phyloP scores from a whole-genome alignment of 2,329 filamentous ascomycete species.

The Hypocreales sp. region DNA sequence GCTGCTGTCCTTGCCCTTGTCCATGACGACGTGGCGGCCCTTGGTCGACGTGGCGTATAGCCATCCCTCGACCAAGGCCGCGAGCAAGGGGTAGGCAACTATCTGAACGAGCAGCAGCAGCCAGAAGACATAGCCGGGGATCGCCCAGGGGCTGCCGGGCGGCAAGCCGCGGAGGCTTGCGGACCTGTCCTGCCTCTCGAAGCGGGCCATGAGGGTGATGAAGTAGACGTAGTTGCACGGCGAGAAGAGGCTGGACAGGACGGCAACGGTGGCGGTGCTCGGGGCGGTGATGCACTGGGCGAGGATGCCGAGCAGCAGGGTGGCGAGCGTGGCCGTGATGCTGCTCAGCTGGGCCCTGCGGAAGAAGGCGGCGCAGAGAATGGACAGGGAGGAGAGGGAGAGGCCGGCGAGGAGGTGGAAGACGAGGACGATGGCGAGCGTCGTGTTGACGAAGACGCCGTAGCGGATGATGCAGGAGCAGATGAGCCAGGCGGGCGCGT shows the following conservation, averaged over 20 bases:
- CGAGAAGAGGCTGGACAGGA: slow-evolving; percentile 64
- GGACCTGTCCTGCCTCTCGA: slow-evolving; percentile 44
- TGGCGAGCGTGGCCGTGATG: slow-evolving; percentile 58
- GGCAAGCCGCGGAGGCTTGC: slow-evolving; percentile 47
- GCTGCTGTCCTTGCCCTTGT: slow-evolving; percentile 10
- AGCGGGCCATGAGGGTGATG: slow-evolving; percentile 59
- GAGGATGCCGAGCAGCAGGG: slow-evolving; percentile 64
- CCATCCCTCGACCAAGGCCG: slow-evolving; percentile 54
- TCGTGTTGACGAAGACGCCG: slow-evolving; percentile 52
- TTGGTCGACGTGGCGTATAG: slow-evolving; percentile 61
- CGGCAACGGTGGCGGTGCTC: slow-evolving; percentile 45
- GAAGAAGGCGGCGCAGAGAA: slow-evolving; percentile 73
- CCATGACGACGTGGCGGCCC: slow-evolving; percentile 35
- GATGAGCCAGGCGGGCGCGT: slow-evolving; percentile 70
- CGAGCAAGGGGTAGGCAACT: slow-evolving; percentile 60
- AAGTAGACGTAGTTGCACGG: slow-evolving; percentile 84
- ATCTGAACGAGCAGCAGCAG: slow-evolving; percentile 66
- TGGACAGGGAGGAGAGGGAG: slow-evolving; percentile 62
- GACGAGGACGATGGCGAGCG: slow-evolving; percentile 48
- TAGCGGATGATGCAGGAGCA: slow-evolving; percentile 48
- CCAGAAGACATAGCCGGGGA: slow-evolving; percentile 66
- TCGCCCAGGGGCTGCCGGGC: slow-evolving; percentile 48
- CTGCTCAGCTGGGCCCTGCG: slow-evolving; percentile 77
- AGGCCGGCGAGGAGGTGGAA: slow-evolving; percentile 66
- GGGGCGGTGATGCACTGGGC: slow-evolving; percentile 58